Evolutionary conservation across 208 protist genomes (phyloP).

Genomic region (Leishmania braziliensis): DNA sequence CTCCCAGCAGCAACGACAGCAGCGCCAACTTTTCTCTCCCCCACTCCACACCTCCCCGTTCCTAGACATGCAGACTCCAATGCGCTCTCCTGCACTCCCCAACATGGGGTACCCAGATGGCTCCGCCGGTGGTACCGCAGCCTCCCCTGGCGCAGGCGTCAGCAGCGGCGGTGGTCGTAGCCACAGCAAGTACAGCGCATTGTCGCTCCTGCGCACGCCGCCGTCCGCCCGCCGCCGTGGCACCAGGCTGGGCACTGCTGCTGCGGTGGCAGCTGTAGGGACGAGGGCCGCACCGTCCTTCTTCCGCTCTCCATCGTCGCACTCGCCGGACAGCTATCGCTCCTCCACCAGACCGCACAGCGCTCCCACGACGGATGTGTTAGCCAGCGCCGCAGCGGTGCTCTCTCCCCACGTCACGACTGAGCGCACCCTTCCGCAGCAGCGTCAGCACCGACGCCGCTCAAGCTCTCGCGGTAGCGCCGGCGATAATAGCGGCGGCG

Average conservation of each 20-base stretch:
- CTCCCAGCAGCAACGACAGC: constrained; percentile 1
- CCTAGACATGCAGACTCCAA: constrained; percentile 12
- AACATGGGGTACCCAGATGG: constrained; percentile 24
- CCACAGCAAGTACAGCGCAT: constrained; percentile 29
- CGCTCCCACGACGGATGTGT: not conserved
- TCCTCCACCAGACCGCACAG: constrained; percentile 23
- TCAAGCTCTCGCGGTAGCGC: constrained; percentile 30
- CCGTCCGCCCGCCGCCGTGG: constrained; percentile 16
- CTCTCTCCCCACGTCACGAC: not conserved
- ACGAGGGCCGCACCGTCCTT: not conserved
- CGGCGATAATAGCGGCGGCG: not conserved
- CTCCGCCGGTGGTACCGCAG: not conserved
- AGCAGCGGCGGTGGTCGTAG: constrained; percentile 4
- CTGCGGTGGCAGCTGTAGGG: not conserved
- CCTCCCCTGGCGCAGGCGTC: not conserved
- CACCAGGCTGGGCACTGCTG: not conserved
- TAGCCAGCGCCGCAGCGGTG: not conserved
- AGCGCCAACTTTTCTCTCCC: not conserved
- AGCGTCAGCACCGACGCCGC: constrained; percentile 15
- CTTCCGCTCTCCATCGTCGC: constrained; percentile 9
- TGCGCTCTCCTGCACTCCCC: constrained; percentile 24
- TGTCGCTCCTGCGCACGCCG: constrained; percentile 23
- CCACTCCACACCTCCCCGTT: not conserved
- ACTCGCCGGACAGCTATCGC: constrained; percentile 28
- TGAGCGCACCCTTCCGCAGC: not conserved